A percentile compares a stretch with the other conserved stretches of the same genome.
Evolutionary conservation across 2,329 filamentous ascomycete species (phyloP).

Genomic region (Calonectria montana): DNA sequence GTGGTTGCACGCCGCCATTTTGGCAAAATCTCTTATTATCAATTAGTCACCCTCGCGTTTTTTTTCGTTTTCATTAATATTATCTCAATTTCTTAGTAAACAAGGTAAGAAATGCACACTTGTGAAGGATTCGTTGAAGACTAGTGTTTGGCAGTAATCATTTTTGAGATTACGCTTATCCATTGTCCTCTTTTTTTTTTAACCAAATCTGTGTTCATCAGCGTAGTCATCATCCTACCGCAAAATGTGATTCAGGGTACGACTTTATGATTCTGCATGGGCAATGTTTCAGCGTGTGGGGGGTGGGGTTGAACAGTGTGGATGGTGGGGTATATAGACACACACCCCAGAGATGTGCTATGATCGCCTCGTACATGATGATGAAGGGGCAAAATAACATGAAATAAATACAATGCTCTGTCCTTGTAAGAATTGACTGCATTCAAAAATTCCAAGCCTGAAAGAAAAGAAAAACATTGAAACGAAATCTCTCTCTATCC

Average conservation of each 20-base stretch:
- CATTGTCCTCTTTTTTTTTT: too few species aligned
- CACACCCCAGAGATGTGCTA: background rate
- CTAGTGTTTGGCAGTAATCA: too few species aligned
- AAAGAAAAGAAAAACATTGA: too few species aligned
- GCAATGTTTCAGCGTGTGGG: background rate
- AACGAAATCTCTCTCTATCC: background rate
- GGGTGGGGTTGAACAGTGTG: background rate
- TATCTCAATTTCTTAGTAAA: too few species aligned
- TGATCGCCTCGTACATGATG: background rate
- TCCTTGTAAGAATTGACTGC: background rate
- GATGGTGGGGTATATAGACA: background rate
- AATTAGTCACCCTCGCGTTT: too few species aligned
- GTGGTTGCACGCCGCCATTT: too few species aligned
- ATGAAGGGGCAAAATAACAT: background rate
- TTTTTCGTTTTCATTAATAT: too few species aligned
- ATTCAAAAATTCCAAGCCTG: background rate
- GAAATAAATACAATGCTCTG: background rate
- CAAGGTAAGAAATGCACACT: too few species aligned
- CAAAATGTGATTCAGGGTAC: background rate
- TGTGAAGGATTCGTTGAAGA: too few species aligned
- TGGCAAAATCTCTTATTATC: too few species aligned
- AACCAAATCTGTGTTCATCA: background rate
- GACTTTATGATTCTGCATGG: background rate
- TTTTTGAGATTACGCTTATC: too few species aligned
- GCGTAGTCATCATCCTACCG: background rate